Evolutionary conservation across 495 filamentous ascomycete genomes (phyloP), one percentile per base, ranked within the genome.

Genomic region (Penicillium atrosanguineum): DNA sequence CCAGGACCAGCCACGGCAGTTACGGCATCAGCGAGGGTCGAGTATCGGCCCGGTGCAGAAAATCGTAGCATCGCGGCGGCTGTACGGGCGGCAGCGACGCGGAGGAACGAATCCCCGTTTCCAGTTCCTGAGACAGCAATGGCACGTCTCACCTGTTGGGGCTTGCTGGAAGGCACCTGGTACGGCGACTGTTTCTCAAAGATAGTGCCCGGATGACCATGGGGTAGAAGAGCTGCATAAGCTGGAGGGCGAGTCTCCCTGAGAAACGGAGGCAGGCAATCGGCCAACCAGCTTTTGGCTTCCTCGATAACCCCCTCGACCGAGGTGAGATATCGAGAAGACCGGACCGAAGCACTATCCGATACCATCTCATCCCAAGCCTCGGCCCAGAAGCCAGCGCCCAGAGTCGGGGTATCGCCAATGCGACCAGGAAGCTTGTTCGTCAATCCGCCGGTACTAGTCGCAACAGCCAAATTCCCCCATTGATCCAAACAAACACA

Each of bases 311-410:
- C 34, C 5, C 34, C 50, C 19, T 7, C 21, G 8, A 9, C 15
- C 31, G 2, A 14, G 20, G 21, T 4, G n/a, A n/a, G 20, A 31
- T 39, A 1, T 14, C 26, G 28, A 11, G 36, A 34, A n/a, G 18
- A 12, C 26, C 7, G 23, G 8, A 16, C 14, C 36, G 38, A 39
- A 23, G 11, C 48, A 34, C 25, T 38, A 28, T 15, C 6, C 11
- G 21, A n/a, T 11, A 39, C 23, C 18, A 66, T 50, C 50, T 82
- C 80, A 25, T 72, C 72, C 87, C 88, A 95, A 48, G 89, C 80
- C 68, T 95, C 91, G 0, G 90, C 90, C 90, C 90, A 95, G 63
- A 91, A 95, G 8, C 91, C 91, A 2, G 91, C 89, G 4, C 92
- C 91, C 14, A 91, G 74, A 0, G 87, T 88, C 1, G 91, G 91